Conservation (phyloP, 352 stramenopile genomes). For the Globisporangium acanthophoron region DNA sequence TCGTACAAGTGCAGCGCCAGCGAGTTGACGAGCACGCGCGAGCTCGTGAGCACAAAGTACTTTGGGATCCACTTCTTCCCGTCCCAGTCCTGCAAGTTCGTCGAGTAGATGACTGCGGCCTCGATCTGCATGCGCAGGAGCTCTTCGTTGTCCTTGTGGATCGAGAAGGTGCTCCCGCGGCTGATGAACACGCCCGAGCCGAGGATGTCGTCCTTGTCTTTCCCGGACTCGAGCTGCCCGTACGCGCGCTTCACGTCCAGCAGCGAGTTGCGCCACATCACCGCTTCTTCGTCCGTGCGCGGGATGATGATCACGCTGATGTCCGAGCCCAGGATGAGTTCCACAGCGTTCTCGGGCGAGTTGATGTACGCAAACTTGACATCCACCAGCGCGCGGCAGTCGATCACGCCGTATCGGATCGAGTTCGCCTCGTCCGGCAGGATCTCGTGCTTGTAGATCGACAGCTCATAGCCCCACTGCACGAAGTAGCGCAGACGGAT, state of each 20-base stretch:
- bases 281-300: conserved; percentile 73
- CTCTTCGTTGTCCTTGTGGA: conserved; percentile 82
- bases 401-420: conserved; percentile 85
- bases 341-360: conserved; percentile 79
- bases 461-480: conserved; percentile 83
- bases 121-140: conserved; percentile 81
- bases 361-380: conserved; percentile 83
- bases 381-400: conserved; percentile 76
- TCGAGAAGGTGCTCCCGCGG: conserved; percentile 80
- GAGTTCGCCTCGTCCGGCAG: conserved; percentile 65
- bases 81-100: conserved; percentile 84
- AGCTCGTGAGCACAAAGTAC: conserved; percentile 84
- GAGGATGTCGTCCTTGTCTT: conserved; percentile 71
- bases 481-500: conserved; percentile 84
- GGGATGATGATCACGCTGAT: conserved; percentile 81
- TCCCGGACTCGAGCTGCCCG: conserved; percentile 63
- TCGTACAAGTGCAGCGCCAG: conserved; percentile 84
- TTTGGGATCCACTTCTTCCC: conserved; percentile 85
- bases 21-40: conserved; percentile 72
- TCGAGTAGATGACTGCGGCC: conserved; percentile 70
- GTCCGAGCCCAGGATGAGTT: conserved; percentile 71
- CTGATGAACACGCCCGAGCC: conserved; percentile 80
- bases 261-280: conserved; percentile 80
- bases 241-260: conserved; percentile 82
- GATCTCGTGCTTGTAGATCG: conserved; percentile 89